phyloP scores from a whole-genome alignment of 208 protist species.

The Naegleria fowleri region DNA sequence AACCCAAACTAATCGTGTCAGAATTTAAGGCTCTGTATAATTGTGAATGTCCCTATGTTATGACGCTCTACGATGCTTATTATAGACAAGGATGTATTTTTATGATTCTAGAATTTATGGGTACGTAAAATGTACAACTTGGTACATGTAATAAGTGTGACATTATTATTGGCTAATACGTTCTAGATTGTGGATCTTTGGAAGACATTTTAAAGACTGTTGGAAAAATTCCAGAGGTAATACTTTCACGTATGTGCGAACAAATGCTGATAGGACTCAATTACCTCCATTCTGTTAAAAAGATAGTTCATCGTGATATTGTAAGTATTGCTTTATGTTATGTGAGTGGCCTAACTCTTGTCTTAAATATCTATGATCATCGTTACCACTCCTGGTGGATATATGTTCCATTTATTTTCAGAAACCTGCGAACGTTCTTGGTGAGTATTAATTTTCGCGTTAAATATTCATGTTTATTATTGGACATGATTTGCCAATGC shows the following conservation, averaged over 20 bases:
- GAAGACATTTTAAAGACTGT: not conserved
- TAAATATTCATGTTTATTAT: too few species aligned
- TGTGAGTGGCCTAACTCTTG: too few species aligned
- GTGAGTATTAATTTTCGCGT: too few species aligned
- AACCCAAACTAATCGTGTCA: not conserved
- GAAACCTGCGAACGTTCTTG: too few species aligned
- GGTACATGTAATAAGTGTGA: too few species aligned
- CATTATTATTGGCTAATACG: too few species aligned
- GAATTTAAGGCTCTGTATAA: conserved; percentile 25
- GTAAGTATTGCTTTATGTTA: not conserved
- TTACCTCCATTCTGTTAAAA: not conserved
- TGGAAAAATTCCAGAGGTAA: not conserved
- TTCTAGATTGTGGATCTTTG: conserved; percentile 7
- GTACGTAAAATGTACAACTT: not conserved
- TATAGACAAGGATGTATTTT: not conserved
- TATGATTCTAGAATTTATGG: conserved; percentile 3
- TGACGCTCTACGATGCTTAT: not conserved
- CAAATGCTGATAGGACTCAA: not conserved
- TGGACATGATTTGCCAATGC: too few species aligned
- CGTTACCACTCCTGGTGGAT: too few species aligned
- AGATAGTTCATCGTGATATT: conserved; percentile 2
- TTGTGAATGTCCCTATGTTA: not conserved
- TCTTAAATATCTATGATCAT: too few species aligned
- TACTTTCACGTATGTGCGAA: not conserved
- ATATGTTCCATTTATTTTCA: too few species aligned